Conservation (phyloP, 352 stramenopile species). For the Achlya hypogyna region DNA sequence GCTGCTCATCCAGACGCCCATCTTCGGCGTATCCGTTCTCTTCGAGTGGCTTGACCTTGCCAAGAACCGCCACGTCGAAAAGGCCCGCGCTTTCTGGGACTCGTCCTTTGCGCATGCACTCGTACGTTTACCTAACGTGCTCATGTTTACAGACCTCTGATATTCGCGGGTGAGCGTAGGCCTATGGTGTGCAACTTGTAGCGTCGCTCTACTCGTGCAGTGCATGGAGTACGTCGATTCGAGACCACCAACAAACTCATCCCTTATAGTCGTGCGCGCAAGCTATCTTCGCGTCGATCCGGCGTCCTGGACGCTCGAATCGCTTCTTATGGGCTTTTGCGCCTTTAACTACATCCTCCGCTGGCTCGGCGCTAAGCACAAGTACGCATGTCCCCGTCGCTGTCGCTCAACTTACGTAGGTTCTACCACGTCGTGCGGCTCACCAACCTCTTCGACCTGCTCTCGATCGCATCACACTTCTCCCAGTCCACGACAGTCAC, state of each 20-base stretch:
- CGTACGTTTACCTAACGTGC: conserved; percentile 27
- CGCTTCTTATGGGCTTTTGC: conserved; percentile 57
- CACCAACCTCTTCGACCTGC: conserved; percentile 69
- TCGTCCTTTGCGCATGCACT: conserved; percentile 53
- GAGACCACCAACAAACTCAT: neutral
- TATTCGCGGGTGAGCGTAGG: conserved; percentile 28
- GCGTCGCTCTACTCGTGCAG: conserved; percentile 71
- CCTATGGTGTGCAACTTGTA: conserved; percentile 69
- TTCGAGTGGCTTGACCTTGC: conserved; percentile 77
- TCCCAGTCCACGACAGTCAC: conserved; percentile 64
- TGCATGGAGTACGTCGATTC: conserved; percentile 62
- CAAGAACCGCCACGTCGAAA: conserved; percentile 51
- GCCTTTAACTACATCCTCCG: conserved; percentile 59
- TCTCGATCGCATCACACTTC: conserved; percentile 79
- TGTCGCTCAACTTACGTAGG: neutral
- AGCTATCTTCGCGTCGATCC: conserved; percentile 57
- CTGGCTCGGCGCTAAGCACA: conserved; percentile 76
- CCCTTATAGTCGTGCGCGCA: conserved; percentile 50
- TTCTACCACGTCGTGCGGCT: conserved; percentile 30
- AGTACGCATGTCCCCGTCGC: conserved; percentile 32
- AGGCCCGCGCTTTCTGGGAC: conserved; percentile 45
- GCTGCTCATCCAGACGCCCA: conserved; percentile 62
- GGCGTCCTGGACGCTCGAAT: conserved; percentile 77
- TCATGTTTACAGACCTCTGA: neutral
- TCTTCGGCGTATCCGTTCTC: conserved; percentile 55